These are phyloP conservation scores for Cladosporium sp. DNA, from an alignment of 2,329 filamentous ascomycete species.

Conservation along the genomic window DNA sequence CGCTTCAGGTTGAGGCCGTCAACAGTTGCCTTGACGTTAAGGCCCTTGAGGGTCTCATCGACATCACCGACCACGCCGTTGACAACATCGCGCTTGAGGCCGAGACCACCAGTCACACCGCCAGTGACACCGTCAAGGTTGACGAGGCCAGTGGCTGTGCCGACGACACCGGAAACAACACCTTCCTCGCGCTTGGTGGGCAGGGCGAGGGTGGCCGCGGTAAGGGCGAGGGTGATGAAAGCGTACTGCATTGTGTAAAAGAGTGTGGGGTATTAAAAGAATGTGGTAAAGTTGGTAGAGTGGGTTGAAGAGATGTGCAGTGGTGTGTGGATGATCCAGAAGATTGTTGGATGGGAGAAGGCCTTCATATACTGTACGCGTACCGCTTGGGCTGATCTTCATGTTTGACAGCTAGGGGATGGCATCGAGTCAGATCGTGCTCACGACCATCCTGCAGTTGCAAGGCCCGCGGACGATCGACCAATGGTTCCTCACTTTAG, in stretches of 20 bases:
- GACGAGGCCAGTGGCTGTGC: conserved; percentile 75
- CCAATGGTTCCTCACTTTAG: not conserved
- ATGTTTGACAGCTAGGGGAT: not conserved
- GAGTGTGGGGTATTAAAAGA: conserved; percentile 3
- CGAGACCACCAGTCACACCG: not conserved
- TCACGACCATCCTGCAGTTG: not conserved
- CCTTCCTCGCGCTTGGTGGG: conserved; percentile 9
- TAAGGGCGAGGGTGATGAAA: conserved; percentile 11
- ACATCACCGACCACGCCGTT: not conserved
- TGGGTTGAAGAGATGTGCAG: not conserved
- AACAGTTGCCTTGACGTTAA: not conserved
- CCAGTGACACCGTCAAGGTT: conserved; percentile 57
- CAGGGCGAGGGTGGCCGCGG: conserved; percentile 8
- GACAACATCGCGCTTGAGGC: not conserved
- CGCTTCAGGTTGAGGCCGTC: not conserved
- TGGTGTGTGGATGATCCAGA: not conserved
- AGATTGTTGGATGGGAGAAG: not conserved
- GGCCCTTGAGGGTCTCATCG: not conserved
- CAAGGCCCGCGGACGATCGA: not conserved
- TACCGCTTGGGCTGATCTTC: no score
- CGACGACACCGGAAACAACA: conserved; percentile 84
- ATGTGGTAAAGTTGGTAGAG: conserved; percentile 5
- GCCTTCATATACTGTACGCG: not conserved
- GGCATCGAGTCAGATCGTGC: not conserved
- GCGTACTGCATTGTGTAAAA: conserved; percentile 13